phyloP scores from a whole-genome alignment of 192 early-diverging fungal genomes.

The Gonapodya sp. region DNA sequence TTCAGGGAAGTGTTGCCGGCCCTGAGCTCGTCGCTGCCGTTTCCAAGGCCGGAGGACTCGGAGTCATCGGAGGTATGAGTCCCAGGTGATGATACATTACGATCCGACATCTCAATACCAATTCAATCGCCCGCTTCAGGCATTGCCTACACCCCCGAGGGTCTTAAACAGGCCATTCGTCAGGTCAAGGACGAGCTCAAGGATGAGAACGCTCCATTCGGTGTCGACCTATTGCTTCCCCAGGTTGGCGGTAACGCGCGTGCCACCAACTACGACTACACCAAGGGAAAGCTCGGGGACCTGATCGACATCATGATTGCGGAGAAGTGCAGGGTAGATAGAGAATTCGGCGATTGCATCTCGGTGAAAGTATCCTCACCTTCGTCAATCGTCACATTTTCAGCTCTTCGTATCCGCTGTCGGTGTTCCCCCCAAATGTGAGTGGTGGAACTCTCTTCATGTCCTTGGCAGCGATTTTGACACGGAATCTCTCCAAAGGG shows the following conservation, averaged over 20 bases:
- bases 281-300: conserved; percentile 32
- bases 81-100: background rate
- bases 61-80: conserved; percentile 28
- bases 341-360: no score
- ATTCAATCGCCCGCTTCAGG: conserved; percentile 12
- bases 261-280: conserved; percentile 29
- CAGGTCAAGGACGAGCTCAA: conserved; percentile 19
- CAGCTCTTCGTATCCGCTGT: conserved; percentile 35
- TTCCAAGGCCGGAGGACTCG: conserved; percentile 33
- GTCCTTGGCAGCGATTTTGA: background rate
- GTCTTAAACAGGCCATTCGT: conserved; percentile 16
- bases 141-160: background rate
- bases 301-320: conserved; percentile 36
- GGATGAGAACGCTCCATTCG: conserved; percentile 31
- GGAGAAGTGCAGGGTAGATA: conserved; percentile 17
- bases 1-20: background rate
- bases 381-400: no score
- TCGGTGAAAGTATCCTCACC: no score
- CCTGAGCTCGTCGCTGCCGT: conserved; percentile 20
- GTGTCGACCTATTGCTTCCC: conserved; percentile 33
- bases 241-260: conserved; percentile 35
- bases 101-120: background rate
- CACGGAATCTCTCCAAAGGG: conserved; percentile 14
- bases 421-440: conserved; percentile 28
- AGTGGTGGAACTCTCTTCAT: background rate